Base-by-base conservation (phyloP, 768 basidiomycete genomes). In the Lenzites betulinus region DNA sequence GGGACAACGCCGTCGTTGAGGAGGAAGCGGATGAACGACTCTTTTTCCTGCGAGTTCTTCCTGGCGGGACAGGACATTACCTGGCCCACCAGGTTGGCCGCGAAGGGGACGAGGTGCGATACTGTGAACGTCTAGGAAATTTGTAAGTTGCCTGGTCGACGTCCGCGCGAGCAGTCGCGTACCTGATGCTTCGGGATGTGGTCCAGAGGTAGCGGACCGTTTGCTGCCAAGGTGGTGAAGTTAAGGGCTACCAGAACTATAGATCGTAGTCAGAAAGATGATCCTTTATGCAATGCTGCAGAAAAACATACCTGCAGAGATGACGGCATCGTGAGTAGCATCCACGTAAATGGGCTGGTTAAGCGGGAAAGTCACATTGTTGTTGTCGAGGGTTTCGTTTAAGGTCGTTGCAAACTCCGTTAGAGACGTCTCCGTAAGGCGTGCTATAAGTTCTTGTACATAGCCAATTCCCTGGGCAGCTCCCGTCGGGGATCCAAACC, bases 1-100 rank as follows among this genome's bases (percentile, higher is more conserved):
- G 81, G 82, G 1, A 82, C 70, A 3, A 78, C 74, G 2, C 73
- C 81, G 64, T 84, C 83, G 66, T 84, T 84, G 25, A 81, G 70
- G 47, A 81, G 72, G 69, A 78, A 75, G 18, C 81, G 71, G 58
- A 82, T 76, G 63, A 55, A 67, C 35, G 58, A 57, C 28, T 59
- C 42, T 50, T 55, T 59, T 54, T 76, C 67, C 15, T 73, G 70
- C 6, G 70, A 64, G 23, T 67, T 57, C 42, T 62, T 51, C 7
- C 62, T 60, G 44, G 67, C 70, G 33, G 73, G 70, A 65, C 79
- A 82, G 12, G 73, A 69, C 38, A 81, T 67, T 8, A 82, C 74
- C 60, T 83, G 81, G 35, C 76, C 74, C 26, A 80, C 77, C 38
- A 82, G 70, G 66, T 81, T 79, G n/a, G 79, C 71, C 0, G 78